These are phyloP conservation scores for Rugonectria rugulosa DNA, from an alignment of 2,329 filamentous ascomycete species.

Conservation along the genomic window DNA sequence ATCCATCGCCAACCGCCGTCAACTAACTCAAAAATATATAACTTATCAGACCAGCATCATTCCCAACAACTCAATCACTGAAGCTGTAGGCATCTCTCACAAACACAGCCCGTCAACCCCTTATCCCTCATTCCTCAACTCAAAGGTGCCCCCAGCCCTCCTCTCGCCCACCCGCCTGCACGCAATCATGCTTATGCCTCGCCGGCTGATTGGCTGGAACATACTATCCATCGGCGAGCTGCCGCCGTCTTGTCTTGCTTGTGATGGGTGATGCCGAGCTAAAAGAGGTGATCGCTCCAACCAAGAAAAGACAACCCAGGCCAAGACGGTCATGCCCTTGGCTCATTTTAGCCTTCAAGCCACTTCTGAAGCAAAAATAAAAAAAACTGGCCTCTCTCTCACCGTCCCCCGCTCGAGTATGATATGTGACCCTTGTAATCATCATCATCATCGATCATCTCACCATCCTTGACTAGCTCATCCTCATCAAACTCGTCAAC, in stretches of 20 bases:
- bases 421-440: background rate
- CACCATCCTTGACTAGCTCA: background rate
- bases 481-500: background rate
- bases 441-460: slow-evolving; percentile 6
- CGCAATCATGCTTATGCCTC: slow-evolving; percentile 20
- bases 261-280: slow-evolving; percentile 4
- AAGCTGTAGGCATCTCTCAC: no score
- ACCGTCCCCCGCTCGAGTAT: slow-evolving; percentile 2
- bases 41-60: no score
- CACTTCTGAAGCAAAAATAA: slow-evolving; percentile 20
- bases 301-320: slow-evolving; percentile 9
- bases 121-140: background rate
- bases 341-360: slow-evolving; percentile 18
- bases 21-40: no score
- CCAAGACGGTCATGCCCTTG: slow-evolving; percentile 1
- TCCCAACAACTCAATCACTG: no score
- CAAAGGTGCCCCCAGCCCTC: background rate
- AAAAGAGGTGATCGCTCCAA: slow-evolving; percentile 2
- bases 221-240: slow-evolving; percentile 24
- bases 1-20: no score
- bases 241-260: background rate
- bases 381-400: slow-evolving; percentile 3
- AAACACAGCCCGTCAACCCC: no score
- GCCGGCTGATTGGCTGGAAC: slow-evolving; percentile 31
- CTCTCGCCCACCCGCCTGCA: slow-evolving; percentile 1